Evolutionary conservation across 2,329 filamentous ascomycete genomes (phyloP).

Genomic region (Aspergillus calidoustus): DNA sequence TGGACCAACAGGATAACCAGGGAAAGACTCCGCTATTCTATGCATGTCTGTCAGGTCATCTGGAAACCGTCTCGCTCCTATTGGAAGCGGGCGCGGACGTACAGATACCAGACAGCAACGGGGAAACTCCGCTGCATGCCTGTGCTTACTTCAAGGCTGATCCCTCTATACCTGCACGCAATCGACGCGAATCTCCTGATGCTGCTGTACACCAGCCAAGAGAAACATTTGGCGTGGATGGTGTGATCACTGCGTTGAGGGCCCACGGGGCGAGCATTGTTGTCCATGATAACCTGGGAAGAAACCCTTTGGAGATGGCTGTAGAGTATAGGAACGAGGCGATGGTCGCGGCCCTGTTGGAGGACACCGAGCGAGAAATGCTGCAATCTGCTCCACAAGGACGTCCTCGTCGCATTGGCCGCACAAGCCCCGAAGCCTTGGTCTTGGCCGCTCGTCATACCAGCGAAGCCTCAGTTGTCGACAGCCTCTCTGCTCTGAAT

Average conservation of each 20-base stretch:
- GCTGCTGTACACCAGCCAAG: background rate
- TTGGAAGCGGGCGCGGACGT: background rate
- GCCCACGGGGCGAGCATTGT: background rate
- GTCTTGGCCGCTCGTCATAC: background rate
- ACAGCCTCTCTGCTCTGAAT: background rate
- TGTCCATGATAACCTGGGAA: background rate
- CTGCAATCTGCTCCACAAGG: background rate
- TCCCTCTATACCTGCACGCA: background rate
- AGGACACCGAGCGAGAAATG: background rate
- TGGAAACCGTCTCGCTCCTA: background rate
- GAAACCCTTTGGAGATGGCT: background rate
- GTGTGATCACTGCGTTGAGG: background rate
- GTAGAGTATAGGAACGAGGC: background rate
- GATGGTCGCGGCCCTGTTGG: background rate
- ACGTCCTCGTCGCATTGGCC: background rate
- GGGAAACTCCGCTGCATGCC: background rate
- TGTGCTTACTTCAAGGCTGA: background rate
- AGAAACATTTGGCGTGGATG: background rate
- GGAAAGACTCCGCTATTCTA: constrained; percentile 7
- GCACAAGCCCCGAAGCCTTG: background rate
- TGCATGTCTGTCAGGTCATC: background rate
- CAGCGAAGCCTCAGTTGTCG: background rate
- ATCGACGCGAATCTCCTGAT: background rate
- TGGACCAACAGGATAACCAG: background rate
- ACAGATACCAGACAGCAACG: background rate